Base-by-base conservation (phyloP, 2,329 filamentous ascomycete genomes). In the Talaromyces marneffei region DNA sequence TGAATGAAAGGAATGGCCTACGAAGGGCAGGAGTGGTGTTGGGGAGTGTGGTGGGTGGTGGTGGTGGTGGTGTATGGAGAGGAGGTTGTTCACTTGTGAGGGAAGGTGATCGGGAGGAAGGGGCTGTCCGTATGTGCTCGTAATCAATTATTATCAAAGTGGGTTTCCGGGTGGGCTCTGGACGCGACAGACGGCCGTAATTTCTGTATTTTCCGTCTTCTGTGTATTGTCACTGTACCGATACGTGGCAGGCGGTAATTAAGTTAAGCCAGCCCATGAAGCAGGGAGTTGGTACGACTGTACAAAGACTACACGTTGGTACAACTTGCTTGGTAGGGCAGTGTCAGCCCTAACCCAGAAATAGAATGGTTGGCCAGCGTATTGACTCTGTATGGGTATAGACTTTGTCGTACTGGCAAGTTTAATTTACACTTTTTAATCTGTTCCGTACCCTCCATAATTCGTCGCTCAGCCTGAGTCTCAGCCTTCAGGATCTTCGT, bases 1-100 rank as follows among this genome's bases (percentile, higher is more conserved):
- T 60, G 63, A 61, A 65, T 63, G 59, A 62, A 60, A 44, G 56
- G 33, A 56, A 54, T 31, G 50, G 33, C 40, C 56, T 58, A n/a
- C 40, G 25, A 16, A 42, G 31, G 42, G 42, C 40, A 48, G 42
- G 46, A 50, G 16, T 25, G 37, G 55, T 31, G 23, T 20, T 52
- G 61, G 59, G 35, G 57, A 65, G 18, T 37, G 60, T 60, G 65
- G 29, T 35, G 33, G 4, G 33, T 35, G 4, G 46, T 48, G 44
- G 27, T 29, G 25, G 46, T 20, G n/a, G 61, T 60, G 65, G 16
- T 52, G 48, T 31, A 4, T 52, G n/a, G 27, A 33, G 46, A 33
- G 42, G 48, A 52, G 29, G 48, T 52, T 35, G n/a, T 50, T 50
- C 27, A 50, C 27, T 20, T 33, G 44, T n/a, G 35, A 54, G 46